Base-by-base conservation (phyloP, 352 stramenopile genomes). In the Phytophthora tentaculata region DNA sequence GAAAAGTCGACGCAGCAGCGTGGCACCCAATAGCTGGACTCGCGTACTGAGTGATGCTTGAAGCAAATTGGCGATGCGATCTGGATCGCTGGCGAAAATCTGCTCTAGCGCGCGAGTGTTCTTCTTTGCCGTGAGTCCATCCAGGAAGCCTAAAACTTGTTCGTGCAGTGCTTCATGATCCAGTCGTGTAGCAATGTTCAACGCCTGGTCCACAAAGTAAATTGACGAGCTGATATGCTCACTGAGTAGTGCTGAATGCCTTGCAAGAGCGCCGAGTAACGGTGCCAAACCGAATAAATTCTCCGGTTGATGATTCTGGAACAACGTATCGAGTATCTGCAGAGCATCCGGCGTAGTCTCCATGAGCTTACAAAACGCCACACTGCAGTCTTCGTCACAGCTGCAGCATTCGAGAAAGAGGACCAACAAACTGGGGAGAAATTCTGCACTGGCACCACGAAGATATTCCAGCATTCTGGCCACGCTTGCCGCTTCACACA, bases 1-100 rank as follows among this genome's bases (percentile, higher is more conserved):
- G 66, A 89, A 91, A 17, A 92, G 23, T 17, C 84, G 64, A 17
- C 84, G 73, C 10, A 90, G 61, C 0, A 92, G 50, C 3, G 67
- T 82, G 13, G 73, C 57, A 0, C 77, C 71, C 5, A 67, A 62
- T 5, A 77, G 17, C 49, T 89, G 65, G 1, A 87, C 57, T 2
- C 61, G 49, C 1, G 49, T 50, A n/a, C 61, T 67, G 5, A 64
- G 7, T 5, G 83, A 83, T 19, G 63, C 64, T 39, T 88, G 76
- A 5, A 90, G 59, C 9, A 91, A 45, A 41, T 91, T 92, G 0
- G 73, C 77, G 1, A 92, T 69, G 16, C 84, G 77, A 19, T 91
- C 82, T 0, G 79, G 80, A 2, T 83, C 77, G n/a, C 67, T 62
- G 0, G 53, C 44, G 28, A 88, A 91, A 1, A 91, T 61, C 13